A percentile compares a stretch with the other conserved stretches of the same genome.
Evolutionary conservation across 169 alveolate genomes (phyloP).

Genomic region (Theileria equi): DNA sequence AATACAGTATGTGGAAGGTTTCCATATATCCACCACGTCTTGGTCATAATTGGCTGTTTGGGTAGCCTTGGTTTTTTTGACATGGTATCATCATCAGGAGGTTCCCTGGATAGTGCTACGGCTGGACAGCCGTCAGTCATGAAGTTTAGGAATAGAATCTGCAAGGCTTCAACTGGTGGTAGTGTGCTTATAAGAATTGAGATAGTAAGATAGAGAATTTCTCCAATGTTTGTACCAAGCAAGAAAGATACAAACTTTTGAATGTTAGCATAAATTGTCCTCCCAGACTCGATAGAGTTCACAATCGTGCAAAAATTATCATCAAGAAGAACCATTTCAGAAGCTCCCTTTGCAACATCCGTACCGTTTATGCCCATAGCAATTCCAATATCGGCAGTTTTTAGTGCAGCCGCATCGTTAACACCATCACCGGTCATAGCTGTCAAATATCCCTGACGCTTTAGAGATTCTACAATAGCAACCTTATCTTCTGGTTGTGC

Average conservation of each 20-base stretch:
- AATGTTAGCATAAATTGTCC: slow-evolving; percentile 88
- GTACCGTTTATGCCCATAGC: slow-evolving; percentile 94
- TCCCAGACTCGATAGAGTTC: slow-evolving; percentile 86
- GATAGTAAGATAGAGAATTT: slow-evolving; percentile 79
- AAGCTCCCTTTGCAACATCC: slow-evolving; percentile 83
- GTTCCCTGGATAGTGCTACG: slow-evolving; percentile 89
- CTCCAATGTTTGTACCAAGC: slow-evolving; percentile 90
- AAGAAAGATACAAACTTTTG: slow-evolving; percentile 91
- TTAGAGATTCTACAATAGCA: slow-evolving; percentile 84
- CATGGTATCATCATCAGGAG: slow-evolving; percentile 86
- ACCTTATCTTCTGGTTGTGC: slow-evolving; percentile 90
- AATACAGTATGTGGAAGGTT: slow-evolving; percentile 86
- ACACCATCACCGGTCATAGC: slow-evolving; percentile 92
- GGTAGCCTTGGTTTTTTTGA: slow-evolving; percentile 84
- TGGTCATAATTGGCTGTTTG: slow-evolving; percentile 86
- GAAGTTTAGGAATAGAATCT: slow-evolving; percentile 84
- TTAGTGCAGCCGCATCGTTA: slow-evolving; percentile 90
- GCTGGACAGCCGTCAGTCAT: slow-evolving; percentile 93
- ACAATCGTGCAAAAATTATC: slow-evolving; percentile 87
- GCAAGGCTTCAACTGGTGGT: slow-evolving; percentile 88
- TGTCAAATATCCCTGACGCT: slow-evolving; percentile 86
- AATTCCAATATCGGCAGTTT: slow-evolving; percentile 89
- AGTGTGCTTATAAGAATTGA: slow-evolving; percentile 82
- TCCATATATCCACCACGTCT: slow-evolving; percentile 88
- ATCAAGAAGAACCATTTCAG: slow-evolving; percentile 81